These are phyloP conservation scores for Rhizophagus prolifer DNA, from an alignment of 192 early-diverging fungal genomes.

Conservation along the genomic window DNA sequence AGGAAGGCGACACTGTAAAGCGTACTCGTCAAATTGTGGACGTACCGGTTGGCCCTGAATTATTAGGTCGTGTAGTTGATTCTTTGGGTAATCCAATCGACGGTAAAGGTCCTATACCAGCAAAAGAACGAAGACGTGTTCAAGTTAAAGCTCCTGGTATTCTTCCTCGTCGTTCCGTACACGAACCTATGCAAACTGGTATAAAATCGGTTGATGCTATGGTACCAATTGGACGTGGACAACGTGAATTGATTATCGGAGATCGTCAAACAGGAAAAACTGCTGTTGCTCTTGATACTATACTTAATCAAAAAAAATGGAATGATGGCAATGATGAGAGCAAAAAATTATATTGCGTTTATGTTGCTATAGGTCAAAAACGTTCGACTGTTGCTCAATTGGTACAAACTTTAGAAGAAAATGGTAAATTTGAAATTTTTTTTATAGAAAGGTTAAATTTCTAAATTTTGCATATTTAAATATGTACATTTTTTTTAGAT, in stretches of 20 bases:
- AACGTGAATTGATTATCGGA: constrained; percentile 99
- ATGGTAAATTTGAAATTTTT: constrained; percentile 34
- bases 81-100: constrained; percentile 99
- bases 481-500: constrained; percentile 47
- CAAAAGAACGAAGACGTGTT: constrained; percentile 85
- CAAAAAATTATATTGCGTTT: constrained; percentile 99
- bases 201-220: constrained; percentile 99
- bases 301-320: constrained; percentile 99
- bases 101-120: constrained; percentile 95
- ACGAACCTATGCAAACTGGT: constrained; percentile 99
- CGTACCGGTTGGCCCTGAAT: constrained; percentile 92
- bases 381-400: constrained; percentile 99
- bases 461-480: neutral
- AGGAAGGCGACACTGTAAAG: constrained; percentile 99
- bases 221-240: constrained; percentile 99
- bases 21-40: constrained; percentile 99
- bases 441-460: neutral
- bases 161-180: constrained; percentile 98
- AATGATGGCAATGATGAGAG: constrained; percentile 91
- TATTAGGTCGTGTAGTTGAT: constrained; percentile 98
- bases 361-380: constrained; percentile 99
- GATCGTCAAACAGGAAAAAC: constrained; percentile 99
- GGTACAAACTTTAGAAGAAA: constrained; percentile 96
- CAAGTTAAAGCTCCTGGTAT: constrained; percentile 99
- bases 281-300: constrained; percentile 97